Evolutionary conservation across 371 early-diverging fungal genomes (phyloP), one percentile per base, ranked within the genome.

Genomic region (Mortierella sp.): DNA sequence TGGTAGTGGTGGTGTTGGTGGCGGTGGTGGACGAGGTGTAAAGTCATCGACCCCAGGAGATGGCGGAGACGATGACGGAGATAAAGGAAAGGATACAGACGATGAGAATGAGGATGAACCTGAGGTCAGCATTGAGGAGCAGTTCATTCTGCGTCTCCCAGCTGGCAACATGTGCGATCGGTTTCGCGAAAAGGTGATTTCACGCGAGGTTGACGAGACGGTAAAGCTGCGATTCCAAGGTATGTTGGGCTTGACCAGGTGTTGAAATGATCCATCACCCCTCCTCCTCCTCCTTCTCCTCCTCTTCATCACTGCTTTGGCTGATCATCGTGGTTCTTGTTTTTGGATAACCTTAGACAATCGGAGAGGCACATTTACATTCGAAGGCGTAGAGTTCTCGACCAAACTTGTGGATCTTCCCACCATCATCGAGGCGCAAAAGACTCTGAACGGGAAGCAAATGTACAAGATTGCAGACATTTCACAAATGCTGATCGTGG

Each of bases 381-480:
- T 92, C 57, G 86, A 86, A 27, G 85, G 84, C n/a, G 44, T 82
- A 21, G 71, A 71, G 13, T 92, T 91, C 54, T 68, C 82, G 13
- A 87, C 91, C 17, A 87, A 83, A 37, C 82, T 98, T 28, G 94
- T 97, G 4, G 97, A 96, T 80, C 77, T 99, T 58, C 99, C 99
- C 14, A 95, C 94, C 0, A 94, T 99, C 59, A 91, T 96, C 24
- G 99, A 99, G 80, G 89, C 98, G 8, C 97, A 97, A 63, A 95
- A 98, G 74, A 96, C 97, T 0, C 79, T 94, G 7, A 97, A 99
- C 66, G 92, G 92, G 57, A 96, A 96, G 71, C 98, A 97, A 72
- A 86, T 96, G 66, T 95, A 94, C 76, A 99, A 99, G 81, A 90
- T 97, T n/a, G 95, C 95, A 13, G 99, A 99, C 68, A 92, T 98